Percentiles rank a stretch among this genome's conserved stretches.
Conservation (phyloP, 2,329 filamentous ascomycete species). For the Clonostachys solani region DNA sequence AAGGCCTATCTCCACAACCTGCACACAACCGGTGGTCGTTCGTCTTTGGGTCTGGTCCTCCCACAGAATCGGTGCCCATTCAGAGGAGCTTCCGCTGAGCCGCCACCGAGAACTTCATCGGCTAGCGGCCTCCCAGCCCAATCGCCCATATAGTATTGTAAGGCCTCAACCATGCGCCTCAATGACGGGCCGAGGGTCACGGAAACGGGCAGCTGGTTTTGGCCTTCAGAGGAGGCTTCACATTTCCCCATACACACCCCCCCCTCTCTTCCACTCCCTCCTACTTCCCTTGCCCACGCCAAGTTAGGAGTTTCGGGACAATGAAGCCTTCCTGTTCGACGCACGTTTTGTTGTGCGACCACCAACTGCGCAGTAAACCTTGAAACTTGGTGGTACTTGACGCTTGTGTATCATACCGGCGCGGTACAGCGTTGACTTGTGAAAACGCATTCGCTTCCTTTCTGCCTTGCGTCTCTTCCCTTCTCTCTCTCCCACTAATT, state of each 20-base stretch:
- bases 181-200: too few relatives aligned
- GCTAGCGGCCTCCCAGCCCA: too few relatives aligned
- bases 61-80: not conserved
- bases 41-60: not conserved
- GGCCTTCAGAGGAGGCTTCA: too few relatives aligned
- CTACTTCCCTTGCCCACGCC: not conserved
- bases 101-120: too few relatives aligned
- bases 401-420: slow-evolving; percentile 23
- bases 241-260: too few relatives aligned
- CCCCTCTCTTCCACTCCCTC: too few relatives aligned
- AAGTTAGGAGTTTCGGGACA: not conserved
- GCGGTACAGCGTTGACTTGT: slow-evolving; percentile 29
- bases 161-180: too few relatives aligned
- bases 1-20: not conserved
- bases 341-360: slow-evolving; percentile 28
- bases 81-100: too few relatives aligned
- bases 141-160: too few relatives aligned
- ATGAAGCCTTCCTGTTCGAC: too few relatives aligned
- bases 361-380: slow-evolving; percentile 39
- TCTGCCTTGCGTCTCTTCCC: slow-evolving; percentile 3
- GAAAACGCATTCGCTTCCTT: slow-evolving; percentile 11
- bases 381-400: slow-evolving; percentile 18
- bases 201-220: too few relatives aligned
- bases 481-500: slow-evolving; percentile 14
- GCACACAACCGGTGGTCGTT: not conserved